Evolutionary conservation across 73 alveolate genomes (phyloP).

Genomic region (Diophrys appendiculata): DNA sequence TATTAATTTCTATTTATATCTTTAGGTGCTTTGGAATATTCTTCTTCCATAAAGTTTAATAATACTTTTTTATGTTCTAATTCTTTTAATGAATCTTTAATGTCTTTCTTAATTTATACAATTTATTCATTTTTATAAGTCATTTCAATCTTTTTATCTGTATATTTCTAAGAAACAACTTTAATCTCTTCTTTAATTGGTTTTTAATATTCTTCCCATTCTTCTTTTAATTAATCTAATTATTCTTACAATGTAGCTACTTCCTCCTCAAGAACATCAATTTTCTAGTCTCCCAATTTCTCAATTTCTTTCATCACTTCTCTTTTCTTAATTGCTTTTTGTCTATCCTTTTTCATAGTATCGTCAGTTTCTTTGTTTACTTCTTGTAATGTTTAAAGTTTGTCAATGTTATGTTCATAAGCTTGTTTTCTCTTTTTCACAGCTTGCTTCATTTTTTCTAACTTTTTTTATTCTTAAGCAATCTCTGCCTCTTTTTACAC

Average conservation of each 20-base stretch:
- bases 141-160: constrained; percentile 60
- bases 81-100: constrained; percentile 49
- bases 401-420: neutral
- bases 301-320: constrained; percentile 52
- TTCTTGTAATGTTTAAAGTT: constrained; percentile 17
- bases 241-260: constrained; percentile 34
- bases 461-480: constrained; percentile 4
- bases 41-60: constrained; percentile 54
- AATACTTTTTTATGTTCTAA: constrained; percentile 55
- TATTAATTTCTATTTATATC: constrained; percentile 63
- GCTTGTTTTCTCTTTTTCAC: constrained; percentile 13
- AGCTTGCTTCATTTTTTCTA: constrained; percentile 18
- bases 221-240: constrained; percentile 42
- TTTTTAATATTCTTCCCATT: constrained; percentile 65
- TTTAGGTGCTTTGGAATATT: constrained; percentile 55
- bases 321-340: constrained; percentile 45
- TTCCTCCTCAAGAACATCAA: constrained; percentile 54
- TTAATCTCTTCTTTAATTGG: constrained; percentile 64
- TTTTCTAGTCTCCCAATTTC: constrained; percentile 39
- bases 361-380: constrained; percentile 32
- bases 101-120: constrained; percentile 49
- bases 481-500: constrained; percentile 52
- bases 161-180: constrained; percentile 34
- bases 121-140: constrained; percentile 57
- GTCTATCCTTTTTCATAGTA: constrained; percentile 11